Percentiles rank a stretch among this genome's conserved stretches.
Conservation (phyloP, 2,329 filamentous ascomycete species). For the Calonectria henricotiae region DNA sequence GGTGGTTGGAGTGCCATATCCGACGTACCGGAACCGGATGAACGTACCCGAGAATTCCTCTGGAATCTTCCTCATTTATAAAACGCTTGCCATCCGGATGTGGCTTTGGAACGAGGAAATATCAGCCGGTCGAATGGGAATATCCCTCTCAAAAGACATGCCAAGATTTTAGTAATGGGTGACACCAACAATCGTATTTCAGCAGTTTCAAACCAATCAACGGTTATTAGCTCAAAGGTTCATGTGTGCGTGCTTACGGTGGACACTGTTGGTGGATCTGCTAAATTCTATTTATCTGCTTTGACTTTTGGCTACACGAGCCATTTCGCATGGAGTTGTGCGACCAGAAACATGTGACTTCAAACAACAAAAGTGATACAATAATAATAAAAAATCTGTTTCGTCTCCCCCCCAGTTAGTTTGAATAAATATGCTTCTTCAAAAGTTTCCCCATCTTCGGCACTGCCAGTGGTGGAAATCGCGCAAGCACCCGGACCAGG, state of each 20-base stretch:
- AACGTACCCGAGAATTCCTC: slow-evolving; percentile 34
- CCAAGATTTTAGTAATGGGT: too few relatives aligned
- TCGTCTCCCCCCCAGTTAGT: too few relatives aligned
- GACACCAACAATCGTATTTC: too few relatives aligned
- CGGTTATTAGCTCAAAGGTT: background rate
- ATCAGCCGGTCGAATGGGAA: too few relatives aligned
- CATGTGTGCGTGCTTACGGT: background rate
- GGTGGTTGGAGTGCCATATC: slow-evolving; percentile 19
- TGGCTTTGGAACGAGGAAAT: too few relatives aligned
- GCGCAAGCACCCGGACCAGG: background rate
- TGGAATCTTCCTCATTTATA: slow-evolving; percentile 37
- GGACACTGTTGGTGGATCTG: background rate
- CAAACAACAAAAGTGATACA: too few relatives aligned
- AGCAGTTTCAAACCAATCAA: too few relatives aligned
- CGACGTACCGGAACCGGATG: slow-evolving; percentile 29
- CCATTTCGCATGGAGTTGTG: background rate
- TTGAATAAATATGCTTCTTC: too few relatives aligned
- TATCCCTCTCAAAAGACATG: too few relatives aligned
- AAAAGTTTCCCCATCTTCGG: too few relatives aligned
- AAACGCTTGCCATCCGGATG: background rate
- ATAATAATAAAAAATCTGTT: too few relatives aligned
- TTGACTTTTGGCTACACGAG: background rate
- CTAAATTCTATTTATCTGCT: background rate
- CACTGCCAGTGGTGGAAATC: background rate
- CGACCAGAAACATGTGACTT: background rate